Base-by-base conservation (phyloP, 1,139 yeast species). In the Fermentozyma sake region DNA sequence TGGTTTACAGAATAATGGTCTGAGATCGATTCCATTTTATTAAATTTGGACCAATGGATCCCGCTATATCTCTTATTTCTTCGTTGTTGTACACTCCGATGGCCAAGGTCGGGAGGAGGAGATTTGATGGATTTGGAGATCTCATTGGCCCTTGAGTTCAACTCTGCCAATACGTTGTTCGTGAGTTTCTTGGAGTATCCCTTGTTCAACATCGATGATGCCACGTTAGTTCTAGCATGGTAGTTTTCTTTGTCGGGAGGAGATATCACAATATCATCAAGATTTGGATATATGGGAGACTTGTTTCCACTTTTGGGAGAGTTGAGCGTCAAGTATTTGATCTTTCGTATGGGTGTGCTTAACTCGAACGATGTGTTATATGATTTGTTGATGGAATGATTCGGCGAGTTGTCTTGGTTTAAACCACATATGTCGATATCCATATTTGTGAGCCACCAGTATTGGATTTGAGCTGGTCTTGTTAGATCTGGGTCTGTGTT, bases 101-200 rank as follows among this genome's bases (percentile, higher is more conserved):
- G 17, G 5, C 33, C 27, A 11, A 26, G 17, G 4, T 23, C 23
- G 3, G 37, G 30, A 1, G 41, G 34, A 2, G 42, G 34, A 20
- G 41, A 44, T 28, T 29, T 43, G 28, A 40, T 40, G 26, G 29
- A 41, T 20, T 38, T 41, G 22, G 55, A 49, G 17, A 58, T 55
- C 33, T 57, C 58, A 16, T 37, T 44, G 12, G 68, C 67, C 20
- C 69, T 42, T 22, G 38, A 32, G 32, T 64, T 63, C 38, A 67
- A 50, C 35, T 67, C 72, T n/a, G 48, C 46, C 19, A 67, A 44
- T 7, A 67, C 72, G 25, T 61, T 62, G 33, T 54, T 55, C 29
- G 70, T 61, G 23, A 67, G 43, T 25, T 55, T 58, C 34, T 58
- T 56, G 6, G 69, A 61, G 41, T 63, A 67, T 5, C 72, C 73